Percentiles rank a stretch among this genome's conserved stretches.
Evolutionary conservation across 2,329 filamentous ascomycete species (phyloP).

Genomic region (Clarireedia paspali): DNA sequence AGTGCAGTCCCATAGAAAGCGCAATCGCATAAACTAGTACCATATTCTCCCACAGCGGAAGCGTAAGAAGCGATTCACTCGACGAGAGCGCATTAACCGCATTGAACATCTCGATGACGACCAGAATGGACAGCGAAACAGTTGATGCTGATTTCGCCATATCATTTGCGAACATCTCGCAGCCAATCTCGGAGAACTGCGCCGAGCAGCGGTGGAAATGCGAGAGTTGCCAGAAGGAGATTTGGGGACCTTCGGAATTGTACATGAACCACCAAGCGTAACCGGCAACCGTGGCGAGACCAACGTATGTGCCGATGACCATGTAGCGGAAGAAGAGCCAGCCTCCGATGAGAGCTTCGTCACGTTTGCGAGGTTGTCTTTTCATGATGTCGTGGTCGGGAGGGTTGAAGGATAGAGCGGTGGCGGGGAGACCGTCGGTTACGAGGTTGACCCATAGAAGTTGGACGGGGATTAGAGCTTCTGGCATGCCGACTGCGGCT

Average conservation of each 20-base stretch:
- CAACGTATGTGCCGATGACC: conserved; percentile 92
- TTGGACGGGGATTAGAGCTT: conserved; percentile 93
- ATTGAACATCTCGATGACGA: conserved; percentile 99
- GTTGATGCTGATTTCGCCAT: conserved; percentile 87
- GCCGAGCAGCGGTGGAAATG: conserved; percentile 91
- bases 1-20: conserved; percentile 91
- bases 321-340: conserved; percentile 98
- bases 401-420: conserved; percentile 94
- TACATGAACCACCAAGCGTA: conserved; percentile 99
- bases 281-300: conserved; percentile 86
- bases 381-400: conserved; percentile 98
- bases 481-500: conserved; percentile 92
- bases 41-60: conserved; percentile 98
- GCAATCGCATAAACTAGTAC: conserved; percentile 93
- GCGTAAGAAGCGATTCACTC: conserved; percentile 84
- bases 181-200: conserved; percentile 83
- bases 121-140: conserved; percentile 82
- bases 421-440: conserved; percentile 92
- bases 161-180: conserved; percentile 81
- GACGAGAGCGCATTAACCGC: conserved; percentile 97
- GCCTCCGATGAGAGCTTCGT: conserved; percentile 84
- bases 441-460: conserved; percentile 98
- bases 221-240: conserved; percentile 79
- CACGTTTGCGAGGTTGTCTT: conserved; percentile 80
- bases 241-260: conserved; percentile 82